Evolutionary conservation across 805 yeast genomes (phyloP).

Genomic region (Saccharomyces paradoxus): DNA sequence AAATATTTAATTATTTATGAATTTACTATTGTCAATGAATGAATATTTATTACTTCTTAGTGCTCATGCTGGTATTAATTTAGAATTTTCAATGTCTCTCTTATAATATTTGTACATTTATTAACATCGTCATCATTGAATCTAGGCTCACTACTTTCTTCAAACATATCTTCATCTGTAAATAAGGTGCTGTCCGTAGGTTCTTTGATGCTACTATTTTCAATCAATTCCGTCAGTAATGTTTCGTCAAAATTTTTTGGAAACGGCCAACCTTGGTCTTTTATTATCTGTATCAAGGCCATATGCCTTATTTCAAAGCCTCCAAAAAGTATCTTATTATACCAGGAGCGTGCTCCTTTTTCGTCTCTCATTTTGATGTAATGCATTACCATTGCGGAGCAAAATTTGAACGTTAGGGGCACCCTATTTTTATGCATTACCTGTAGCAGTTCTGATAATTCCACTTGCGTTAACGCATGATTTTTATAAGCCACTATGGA

Average conservation of each 20-base stretch:
- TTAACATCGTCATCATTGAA: not conserved
- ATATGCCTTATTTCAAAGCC: conserved; percentile 19
- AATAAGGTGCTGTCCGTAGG: not conserved
- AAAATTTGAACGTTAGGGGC: conserved; percentile 22
- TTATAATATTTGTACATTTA: not conserved
- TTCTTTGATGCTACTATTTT: not conserved
- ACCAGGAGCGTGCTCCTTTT: conserved; percentile 24
- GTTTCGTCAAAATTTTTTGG: conserved; percentile 8
- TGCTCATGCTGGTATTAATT: not conserved
- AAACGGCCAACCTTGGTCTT: conserved; percentile 19
- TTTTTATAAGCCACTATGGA: conserved; percentile 20
- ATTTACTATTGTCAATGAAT: not conserved
- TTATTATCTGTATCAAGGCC: conserved; percentile 11
- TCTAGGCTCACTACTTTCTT: not conserved
- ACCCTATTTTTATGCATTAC: conserved; percentile 18
- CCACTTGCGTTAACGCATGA: conserved; percentile 9
- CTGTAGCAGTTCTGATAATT: conserved; percentile 12
- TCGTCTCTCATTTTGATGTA: conserved; percentile 10
- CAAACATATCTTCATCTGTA: not conserved
- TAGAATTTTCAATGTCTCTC: not conserved
- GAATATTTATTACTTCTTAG: not conserved
- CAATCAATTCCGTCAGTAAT: not conserved
- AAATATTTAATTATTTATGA: not conserved
- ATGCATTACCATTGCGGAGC: conserved; percentile 20
- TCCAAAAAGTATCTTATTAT: conserved; percentile 16